Evolutionary conservation across 2,329 filamentous ascomycete species (phyloP).

Genomic region (Fusarium miscanthi): DNA sequence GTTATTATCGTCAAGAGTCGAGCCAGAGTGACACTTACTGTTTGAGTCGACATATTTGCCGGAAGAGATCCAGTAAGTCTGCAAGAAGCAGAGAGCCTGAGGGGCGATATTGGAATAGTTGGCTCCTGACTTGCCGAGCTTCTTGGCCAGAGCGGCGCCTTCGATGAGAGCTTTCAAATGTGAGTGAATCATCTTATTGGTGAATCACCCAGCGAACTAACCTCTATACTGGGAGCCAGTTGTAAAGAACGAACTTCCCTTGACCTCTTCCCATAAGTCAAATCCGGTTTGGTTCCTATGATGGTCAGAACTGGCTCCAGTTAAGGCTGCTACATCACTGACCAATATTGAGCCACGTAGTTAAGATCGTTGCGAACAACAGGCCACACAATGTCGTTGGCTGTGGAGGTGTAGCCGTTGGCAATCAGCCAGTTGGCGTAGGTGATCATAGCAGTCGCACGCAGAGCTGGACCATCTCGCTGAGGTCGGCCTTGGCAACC

Average conservation of each 20-base stretch:
- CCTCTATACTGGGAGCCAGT: slow-evolving; percentile 75
- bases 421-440: slow-evolving; percentile 79
- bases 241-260: slow-evolving; percentile 84
- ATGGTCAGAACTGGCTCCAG: neutral
- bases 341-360: slow-evolving; percentile 80
- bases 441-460: slow-evolving; percentile 77
- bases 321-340: slow-evolving; percentile 2
- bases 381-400: slow-evolving; percentile 72
- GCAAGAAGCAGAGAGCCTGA: slow-evolving; percentile 77
- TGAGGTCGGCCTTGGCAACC: slow-evolving; percentile 71
- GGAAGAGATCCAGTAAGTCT: slow-evolving; percentile 75
- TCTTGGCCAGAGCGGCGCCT: slow-evolving; percentile 73
- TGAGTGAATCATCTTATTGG: neutral
- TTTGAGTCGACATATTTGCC: slow-evolving; percentile 75
- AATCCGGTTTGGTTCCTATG: slow-evolving; percentile 68
- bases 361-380: slow-evolving; percentile 79
- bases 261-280: slow-evolving; percentile 87
- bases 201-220: slow-evolving; percentile 37
- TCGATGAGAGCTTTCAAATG: slow-evolving; percentile 64
- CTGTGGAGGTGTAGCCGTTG: slow-evolving; percentile 71
- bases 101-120: slow-evolving; percentile 74
- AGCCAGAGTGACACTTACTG: slow-evolving; percentile 52
- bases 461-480: slow-evolving; percentile 80
- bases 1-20: neutral
- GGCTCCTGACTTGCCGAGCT: slow-evolving; percentile 69